phyloP scores from a whole-genome alignment of 441 rosid species.

The Erysimum cheiri region DNA sequence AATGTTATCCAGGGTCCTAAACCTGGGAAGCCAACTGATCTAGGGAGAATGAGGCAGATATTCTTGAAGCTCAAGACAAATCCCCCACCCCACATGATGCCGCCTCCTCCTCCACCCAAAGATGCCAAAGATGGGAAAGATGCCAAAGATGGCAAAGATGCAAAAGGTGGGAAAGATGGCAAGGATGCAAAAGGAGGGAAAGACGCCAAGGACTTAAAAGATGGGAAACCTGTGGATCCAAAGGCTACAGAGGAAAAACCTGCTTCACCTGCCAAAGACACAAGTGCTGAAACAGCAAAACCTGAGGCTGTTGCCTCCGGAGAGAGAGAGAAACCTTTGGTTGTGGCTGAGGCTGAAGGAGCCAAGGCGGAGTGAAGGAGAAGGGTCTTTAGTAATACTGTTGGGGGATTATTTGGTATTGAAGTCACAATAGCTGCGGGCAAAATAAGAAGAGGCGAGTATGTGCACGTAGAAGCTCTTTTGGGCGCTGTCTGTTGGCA shows the following conservation, averaged over 20 bases:
- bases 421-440: conserved; percentile 39
- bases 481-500: conserved; percentile 17
- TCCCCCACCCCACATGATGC: conserved; percentile 94
- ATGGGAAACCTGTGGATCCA: conserved; percentile 39
- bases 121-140: conserved; percentile 48
- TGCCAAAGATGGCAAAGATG: conserved; percentile 37
- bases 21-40: conserved; percentile 95
- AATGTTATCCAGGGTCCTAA: conserved; percentile 85
- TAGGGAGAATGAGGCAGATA: conserved; percentile 87
- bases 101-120: conserved; percentile 67
- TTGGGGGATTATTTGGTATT: conserved; percentile 30
- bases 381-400: conserved; percentile 34
- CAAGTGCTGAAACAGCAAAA: conserved; percentile 45
- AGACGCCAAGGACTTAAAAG: conserved; percentile 43
- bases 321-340: conserved; percentile 42
- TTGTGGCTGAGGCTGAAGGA: conserved; percentile 44
- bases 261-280: conserved; percentile 45
- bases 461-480: conserved; percentile 32
- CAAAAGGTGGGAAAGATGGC: conserved; percentile 34
- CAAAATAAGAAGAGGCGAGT: conserved; percentile 50
- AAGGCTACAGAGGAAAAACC: conserved; percentile 40
- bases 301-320: conserved; percentile 39
- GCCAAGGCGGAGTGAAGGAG: conserved; percentile 48
- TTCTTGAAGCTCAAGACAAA: conserved; percentile 82
- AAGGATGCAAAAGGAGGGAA: conserved; percentile 42